Evolutionary conservation across 2,329 filamentous ascomycete species (phyloP).

Genomic region (Colletotrichum sp.): DNA sequence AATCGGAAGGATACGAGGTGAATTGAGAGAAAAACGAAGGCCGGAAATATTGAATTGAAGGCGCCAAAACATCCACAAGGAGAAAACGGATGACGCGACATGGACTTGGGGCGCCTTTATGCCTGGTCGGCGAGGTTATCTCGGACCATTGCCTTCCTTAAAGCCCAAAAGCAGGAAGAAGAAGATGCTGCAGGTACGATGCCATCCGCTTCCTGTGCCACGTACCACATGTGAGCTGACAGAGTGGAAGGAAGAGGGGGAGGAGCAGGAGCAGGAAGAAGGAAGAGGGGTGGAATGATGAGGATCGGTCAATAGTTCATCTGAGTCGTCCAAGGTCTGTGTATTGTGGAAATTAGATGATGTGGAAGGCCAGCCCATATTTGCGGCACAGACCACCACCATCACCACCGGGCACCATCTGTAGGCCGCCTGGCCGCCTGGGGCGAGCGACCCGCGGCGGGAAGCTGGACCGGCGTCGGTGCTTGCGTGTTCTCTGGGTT

Average conservation of each 20-base stretch:
- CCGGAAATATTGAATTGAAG: neutral
- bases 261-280: neutral
- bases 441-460: neutral
- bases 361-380: neutral
- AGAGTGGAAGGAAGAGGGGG: neutral
- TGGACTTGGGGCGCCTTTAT: neutral
- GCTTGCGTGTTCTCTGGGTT: neutral
- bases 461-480: neutral
- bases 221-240: neutral
- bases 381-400: conserved; percentile 7
- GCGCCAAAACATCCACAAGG: neutral
- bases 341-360: conserved; percentile 18
- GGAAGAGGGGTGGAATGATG: neutral
- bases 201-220: neutral
- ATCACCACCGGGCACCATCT: neutral
- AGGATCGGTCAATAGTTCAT: conserved; percentile 1
- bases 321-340: neutral
- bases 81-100: neutral
- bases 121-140: neutral
- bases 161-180: neutral
- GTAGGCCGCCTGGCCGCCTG: neutral
- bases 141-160: neutral
- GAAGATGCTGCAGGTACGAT: neutral
- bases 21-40: neutral
- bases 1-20: neutral